Percentiles rank a stretch among this genome's conserved stretches.
Conservation (phyloP, 2,329 filamentous ascomycete genomes). For the Alternaria arborescens region DNA sequence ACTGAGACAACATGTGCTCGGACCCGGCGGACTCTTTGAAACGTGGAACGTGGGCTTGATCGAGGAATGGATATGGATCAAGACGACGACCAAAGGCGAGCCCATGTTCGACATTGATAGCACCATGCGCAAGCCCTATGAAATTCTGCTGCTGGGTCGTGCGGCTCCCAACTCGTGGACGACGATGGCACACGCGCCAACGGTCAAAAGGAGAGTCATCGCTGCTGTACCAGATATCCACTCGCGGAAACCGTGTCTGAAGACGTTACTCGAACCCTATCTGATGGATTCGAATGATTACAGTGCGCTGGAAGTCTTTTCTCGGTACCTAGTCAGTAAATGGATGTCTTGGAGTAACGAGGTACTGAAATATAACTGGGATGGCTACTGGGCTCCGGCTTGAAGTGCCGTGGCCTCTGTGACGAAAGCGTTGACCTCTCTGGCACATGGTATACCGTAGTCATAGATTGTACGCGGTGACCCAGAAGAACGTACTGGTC, state of each 20-base stretch:
- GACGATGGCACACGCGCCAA: conserved; percentile 31
- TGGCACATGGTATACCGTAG: background rate
- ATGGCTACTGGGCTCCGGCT: conserved; percentile 57
- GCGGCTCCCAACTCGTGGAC: conserved; percentile 37
- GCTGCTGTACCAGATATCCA: conserved; percentile 78
- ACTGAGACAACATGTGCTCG: conserved; percentile 64
- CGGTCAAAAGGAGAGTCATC: conserved; percentile 64
- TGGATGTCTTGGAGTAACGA: conserved; percentile 86
- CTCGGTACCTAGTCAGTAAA: conserved; percentile 74
- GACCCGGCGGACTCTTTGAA: conserved; percentile 67
- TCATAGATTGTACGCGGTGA: background rate
- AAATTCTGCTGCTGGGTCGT: conserved; percentile 71
- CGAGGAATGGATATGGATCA: conserved; percentile 82
- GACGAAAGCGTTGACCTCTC: background rate
- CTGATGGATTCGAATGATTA: conserved; percentile 59
- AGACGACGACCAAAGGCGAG: conserved; percentile 71
- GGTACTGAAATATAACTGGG: conserved; percentile 72
- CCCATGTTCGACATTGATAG: conserved; percentile 69
- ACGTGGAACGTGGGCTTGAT: conserved; percentile 71
- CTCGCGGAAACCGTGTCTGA: conserved; percentile 79
- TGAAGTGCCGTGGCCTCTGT: background rate
- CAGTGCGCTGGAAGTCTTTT: conserved; percentile 77
- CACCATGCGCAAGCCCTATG: conserved; percentile 77
- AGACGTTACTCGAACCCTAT: conserved; percentile 65
- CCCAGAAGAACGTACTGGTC: background rate